Percentiles rank a stretch among this genome's conserved stretches.
Conservation (phyloP, 345 rosid species). For the Salix arbutifolia region DNA sequence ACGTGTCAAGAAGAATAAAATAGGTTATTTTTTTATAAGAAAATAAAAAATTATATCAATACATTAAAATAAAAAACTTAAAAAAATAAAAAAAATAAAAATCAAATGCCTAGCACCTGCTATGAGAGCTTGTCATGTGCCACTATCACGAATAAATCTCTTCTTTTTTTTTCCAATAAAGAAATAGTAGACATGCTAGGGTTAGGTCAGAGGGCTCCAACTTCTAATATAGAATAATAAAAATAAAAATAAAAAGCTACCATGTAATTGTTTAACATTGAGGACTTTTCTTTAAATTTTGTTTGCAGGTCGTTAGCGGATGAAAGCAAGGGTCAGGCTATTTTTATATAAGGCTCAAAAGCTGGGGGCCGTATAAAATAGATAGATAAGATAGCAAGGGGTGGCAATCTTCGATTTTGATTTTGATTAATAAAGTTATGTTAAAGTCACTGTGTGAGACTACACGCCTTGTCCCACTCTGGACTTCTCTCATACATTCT, state of each 20-base stretch:
- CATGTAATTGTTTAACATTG: neutral
- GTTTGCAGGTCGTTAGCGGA: neutral
- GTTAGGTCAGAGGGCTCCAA: conserved; percentile 36
- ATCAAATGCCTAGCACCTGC: no score
- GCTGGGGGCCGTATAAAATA: neutral
- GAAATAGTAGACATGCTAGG: conserved; percentile 8
- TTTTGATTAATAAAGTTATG: conserved; percentile 7
- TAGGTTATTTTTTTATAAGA: no score
- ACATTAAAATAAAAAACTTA: no score
- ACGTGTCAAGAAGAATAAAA: no score
- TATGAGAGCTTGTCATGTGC: conserved; percentile 16
- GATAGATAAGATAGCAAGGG: conserved; percentile 8
- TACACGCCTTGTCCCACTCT: conserved; percentile 43
- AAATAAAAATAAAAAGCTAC: neutral
- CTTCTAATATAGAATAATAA: neutral
- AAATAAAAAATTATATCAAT: no score
- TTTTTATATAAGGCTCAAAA: neutral
- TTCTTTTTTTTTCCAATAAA: neutral
- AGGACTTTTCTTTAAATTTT: neutral
- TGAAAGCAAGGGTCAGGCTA: neutral
- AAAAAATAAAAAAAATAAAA: no score
- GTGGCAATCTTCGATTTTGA: conserved; percentile 9
- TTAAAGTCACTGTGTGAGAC: conserved; percentile 31
- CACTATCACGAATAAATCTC: conserved; percentile 11
- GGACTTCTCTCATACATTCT: conserved; percentile 25